Base-by-base conservation (phyloP, 495 filamentous ascomycete genomes). In the Mytilinidion resinicola region DNA sequence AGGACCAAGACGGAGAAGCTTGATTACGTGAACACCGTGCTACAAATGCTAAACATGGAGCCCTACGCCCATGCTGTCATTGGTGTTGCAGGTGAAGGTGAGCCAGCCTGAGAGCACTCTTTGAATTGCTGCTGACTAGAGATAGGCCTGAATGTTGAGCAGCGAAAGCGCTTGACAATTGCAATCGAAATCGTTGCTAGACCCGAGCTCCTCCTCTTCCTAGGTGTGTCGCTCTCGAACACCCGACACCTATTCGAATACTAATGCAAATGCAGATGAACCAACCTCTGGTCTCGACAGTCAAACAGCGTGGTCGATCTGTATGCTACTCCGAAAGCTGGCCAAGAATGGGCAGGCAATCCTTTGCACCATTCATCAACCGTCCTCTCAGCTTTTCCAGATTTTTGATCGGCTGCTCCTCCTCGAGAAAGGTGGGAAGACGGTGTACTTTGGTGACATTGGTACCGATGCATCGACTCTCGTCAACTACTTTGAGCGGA, bases 131-230 rank as follows among this genome's bases (percentile, higher is more conserved):
- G 17, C 54, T 57, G 44, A 48, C 17, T 42, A 10, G 9, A 19
- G 34, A 19, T 33, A 57, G 55, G 61, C 20, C 49, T 64, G 9
- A 64, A 64, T 39, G 57, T 64, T 10, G 61, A 64, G 25, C 61
- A 64, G 34, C 61, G 57, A 15, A 60, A 61, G 38, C 38, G 41
- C 7, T 48, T 64, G 3, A 42, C 51, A 41, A 64, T 64, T n/a
- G 61, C n/a, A 12, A 57, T 64, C 3, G 61, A 64, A 34, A 34
- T 64, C 20, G 61, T 51, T 14, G 61, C 61, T 35, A 60, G 56
- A 42, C 61, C 61, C 36, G 51, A 60, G n/a, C 57, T 61, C 3
- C 60, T 63, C 5, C 60, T 63, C 44, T 63, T 63, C 42, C 50
- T 59, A 17, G 59, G 48, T 56, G 7, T 21, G n/a, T 39, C 36